These are phyloP conservation scores for Helicostylum pulchrum DNA, from an alignment of 192 early-diverging fungal genomes.

Conservation along the genomic window DNA sequence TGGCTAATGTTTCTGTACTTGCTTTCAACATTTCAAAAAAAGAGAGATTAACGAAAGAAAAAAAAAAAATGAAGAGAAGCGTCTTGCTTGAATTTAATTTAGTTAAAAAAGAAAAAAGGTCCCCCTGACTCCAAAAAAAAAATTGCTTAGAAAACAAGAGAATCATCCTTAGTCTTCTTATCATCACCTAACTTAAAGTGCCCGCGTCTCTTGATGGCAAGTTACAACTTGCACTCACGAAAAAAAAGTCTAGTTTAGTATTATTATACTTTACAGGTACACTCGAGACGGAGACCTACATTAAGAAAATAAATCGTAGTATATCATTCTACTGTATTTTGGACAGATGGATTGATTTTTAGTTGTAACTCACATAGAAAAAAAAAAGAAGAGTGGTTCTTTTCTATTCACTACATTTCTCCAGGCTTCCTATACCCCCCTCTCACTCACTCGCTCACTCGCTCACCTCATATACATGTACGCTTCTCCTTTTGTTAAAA, in stretches of 20 bases:
- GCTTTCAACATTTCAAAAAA: not conserved
- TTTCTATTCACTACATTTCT: too few species aligned
- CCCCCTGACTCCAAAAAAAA: too few species aligned
- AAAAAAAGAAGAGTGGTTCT: not conserved
- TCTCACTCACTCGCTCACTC: too few species aligned
- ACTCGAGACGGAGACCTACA: conserved; percentile 96
- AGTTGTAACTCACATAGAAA: conserved; percentile 10
- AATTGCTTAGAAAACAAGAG: conserved; percentile 77
- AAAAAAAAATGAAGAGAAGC: not conserved
- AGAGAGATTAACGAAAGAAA: not conserved
- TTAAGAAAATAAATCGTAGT: not conserved
- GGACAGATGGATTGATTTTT: conserved; percentile 7
- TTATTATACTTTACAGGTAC: conserved; percentile 58
- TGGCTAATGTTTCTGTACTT: not conserved
- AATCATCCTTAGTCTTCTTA: conserved; percentile 90
- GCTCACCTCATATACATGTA: not conserved
- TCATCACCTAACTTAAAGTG: conserved; percentile 99
- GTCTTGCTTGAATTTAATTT: not conserved
- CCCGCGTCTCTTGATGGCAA: conserved; percentile 98
- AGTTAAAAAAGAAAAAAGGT: not conserved
- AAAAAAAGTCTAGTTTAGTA: not conserved
- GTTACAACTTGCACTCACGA: conserved; percentile 99
- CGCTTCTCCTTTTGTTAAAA: not conserved
- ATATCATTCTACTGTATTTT: not conserved
- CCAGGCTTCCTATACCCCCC: too few species aligned